Evolutionary conservation across 2,329 filamentous ascomycete genomes (phyloP), one percentile per base, ranked within the genome.

Genomic region (Fusarium xyrophilum): DNA sequence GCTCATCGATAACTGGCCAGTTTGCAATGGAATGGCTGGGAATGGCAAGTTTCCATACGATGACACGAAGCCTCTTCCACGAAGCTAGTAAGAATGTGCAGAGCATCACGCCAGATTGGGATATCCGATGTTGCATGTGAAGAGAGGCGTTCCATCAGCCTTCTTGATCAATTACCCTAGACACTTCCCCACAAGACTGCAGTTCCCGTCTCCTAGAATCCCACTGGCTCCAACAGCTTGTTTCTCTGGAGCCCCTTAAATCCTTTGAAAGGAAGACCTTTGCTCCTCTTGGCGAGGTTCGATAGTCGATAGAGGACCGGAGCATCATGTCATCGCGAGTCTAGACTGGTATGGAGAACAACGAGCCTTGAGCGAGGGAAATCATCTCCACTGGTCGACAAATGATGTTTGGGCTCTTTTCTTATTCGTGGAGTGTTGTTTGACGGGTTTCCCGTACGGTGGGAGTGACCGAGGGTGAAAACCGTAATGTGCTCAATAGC

Each of bases 1-100:
- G 51, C 33, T 38, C 30, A 15, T 39, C 60, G 36, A 36, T 66
- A 40, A 70, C 36, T 70, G 60, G 67, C 42, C 43, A 43, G 50
- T 25, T 38, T 30, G 23, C 38, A 23, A 23, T 42, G 27, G 5
- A 12, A 36, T 58, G 46, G 47, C 67, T 70, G 21, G 27, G 59
- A 65, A 53, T 46, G 60, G 64, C 15, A 68, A 60, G 51, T 39
- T 2, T 54, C 21, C 4, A 9, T n/a, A 27, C 19, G 28, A 19
- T 21, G 4, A 28, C 40, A 46, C 15, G 17, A 14, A 46, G 25
- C 9, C 28, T 28, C 33, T 33, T 39, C 14, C 3, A 25, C 5
- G 11, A 32, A 27, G 14, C 13, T 50, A 27, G 28, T 23, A n/a
- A 11, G 25, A 7, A 19, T 32, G 38, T 15, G 25, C 27, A 43